Evolutionary conservation across 805 yeast genomes (phyloP).

Genomic region (Ogataea thermomethanolica): DNA sequence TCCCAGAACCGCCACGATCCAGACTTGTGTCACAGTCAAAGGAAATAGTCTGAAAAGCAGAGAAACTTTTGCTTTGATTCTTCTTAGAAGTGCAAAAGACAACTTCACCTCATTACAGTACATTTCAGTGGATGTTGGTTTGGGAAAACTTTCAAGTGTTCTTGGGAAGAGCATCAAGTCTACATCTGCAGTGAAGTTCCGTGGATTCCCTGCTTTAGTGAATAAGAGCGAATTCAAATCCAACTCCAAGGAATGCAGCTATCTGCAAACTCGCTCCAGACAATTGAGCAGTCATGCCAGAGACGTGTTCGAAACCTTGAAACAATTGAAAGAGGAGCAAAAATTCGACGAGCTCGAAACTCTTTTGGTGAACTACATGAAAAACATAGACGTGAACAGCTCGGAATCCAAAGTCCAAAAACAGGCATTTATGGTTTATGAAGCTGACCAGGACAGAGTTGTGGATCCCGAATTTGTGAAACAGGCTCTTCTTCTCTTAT

Average conservation of each 20-base stretch:
- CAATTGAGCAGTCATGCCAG: conserved; percentile 23
- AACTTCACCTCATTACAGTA: conserved; percentile 43
- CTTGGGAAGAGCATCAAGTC: conserved; percentile 54
- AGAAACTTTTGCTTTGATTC: conserved; percentile 40
- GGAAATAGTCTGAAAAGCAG: conserved; percentile 42
- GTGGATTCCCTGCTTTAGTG: conserved; percentile 24
- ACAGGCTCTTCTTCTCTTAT: conserved; percentile 36
- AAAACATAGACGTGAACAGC: conserved; percentile 19
- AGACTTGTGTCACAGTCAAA: conserved; percentile 34
- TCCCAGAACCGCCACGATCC: conserved; percentile 30
- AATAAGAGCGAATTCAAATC: conserved; percentile 19
- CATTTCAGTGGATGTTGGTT: conserved; percentile 56
- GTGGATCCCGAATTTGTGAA: conserved; percentile 57
- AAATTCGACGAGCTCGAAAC: conserved; percentile 32
- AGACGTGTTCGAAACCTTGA: conserved; percentile 29
- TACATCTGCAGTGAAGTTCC: conserved; percentile 18
- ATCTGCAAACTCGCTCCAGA: conserved; percentile 25
- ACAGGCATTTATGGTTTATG: conserved; percentile 45
- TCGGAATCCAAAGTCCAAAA: conserved; percentile 20
- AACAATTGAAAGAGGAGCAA: conserved; percentile 18
- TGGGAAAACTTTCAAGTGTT: conserved; percentile 64
- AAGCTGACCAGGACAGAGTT: conserved; percentile 61
- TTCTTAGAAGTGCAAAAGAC: conserved; percentile 40
- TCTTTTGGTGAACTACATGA: conserved; percentile 29
- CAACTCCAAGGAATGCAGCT: conserved; percentile 19